Conservation (phyloP, 2,329 filamentous ascomycete genomes). For the Arthrinium phaeospermum region DNA sequence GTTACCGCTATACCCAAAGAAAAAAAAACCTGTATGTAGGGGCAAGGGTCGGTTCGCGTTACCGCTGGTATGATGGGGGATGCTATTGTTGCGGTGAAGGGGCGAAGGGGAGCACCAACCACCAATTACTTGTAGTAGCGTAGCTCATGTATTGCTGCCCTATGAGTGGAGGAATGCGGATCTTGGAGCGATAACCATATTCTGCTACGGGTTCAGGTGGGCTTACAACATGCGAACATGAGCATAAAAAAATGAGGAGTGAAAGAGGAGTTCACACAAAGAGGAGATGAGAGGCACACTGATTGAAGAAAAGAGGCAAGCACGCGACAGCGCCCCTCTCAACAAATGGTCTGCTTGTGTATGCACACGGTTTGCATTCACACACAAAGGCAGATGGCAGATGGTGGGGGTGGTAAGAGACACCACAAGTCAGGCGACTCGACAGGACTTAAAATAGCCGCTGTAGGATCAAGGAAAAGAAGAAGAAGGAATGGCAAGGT, state of each 20-base stretch:
- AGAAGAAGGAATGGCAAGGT: background rate
- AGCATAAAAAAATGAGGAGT: background rate
- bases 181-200: background rate
- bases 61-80: background rate
- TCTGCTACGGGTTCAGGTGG: background rate
- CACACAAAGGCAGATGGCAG: background rate
- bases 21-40: background rate
- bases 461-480: background rate
- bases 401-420: slow-evolving; percentile 1
- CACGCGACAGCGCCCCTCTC: background rate
- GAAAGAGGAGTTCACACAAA: background rate
- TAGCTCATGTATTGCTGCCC: slow-evolving; percentile 12
- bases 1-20: background rate
- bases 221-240: slow-evolving; percentile 16
- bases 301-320: background rate
- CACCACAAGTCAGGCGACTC: background rate
- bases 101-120: background rate
- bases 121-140: slow-evolving; percentile 12
- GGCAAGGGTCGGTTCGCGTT: slow-evolving; percentile 8
- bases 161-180: slow-evolving; percentile 15
- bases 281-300: background rate
- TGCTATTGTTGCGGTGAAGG: slow-evolving; percentile 5
- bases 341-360: background rate
- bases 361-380: background rate
- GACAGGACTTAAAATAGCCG: slow-evolving; percentile 3